Evolutionary conservation across 768 basidiomycete genomes (phyloP), one percentile per base, ranked within the genome.

Genomic region (Candolleomyces aberdarensis): DNA sequence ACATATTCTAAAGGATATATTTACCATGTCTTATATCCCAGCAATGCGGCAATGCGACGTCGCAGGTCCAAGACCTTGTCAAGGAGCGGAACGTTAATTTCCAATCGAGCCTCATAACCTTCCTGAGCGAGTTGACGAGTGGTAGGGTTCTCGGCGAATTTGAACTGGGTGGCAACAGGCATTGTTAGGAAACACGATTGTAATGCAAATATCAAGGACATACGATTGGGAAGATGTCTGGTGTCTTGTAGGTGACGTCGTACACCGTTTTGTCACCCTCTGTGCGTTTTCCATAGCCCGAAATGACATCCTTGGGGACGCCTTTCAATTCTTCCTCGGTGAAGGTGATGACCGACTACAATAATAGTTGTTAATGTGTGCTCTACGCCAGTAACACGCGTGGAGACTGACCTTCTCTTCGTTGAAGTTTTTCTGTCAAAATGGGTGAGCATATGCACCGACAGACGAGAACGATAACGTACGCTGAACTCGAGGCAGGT

Each of bases 241-340:
- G 90, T 0, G 89, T 90, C 75, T 91, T 92, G 80, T 82, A 91
- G 0, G 91, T 90, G 41, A 91, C 83, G 50, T 89, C 86, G 72
- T 85, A 90, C 10, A 87, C 71, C 57, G 83, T 87, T 53, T 80
- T 79, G 63, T 71, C 78, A 36, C 75, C 84, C 61, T 86, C 85
- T 0, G 78, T 82, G 48, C 83, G 84, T 68, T 88, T 89, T 29
- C 78, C 78, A 69, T 87, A 95, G 7, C 93, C 92, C 19, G 86
- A 87, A 22, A 94, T 69, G 20, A 94, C 91, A 66, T 92, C 91
- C 26, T 79, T 76, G 1, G 92, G 91, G 22, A 96, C 87, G 32
- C 93, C 93, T 57, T 87, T 85, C 47, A 95, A 80, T 67, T 94
- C 88, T 63, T 90, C 85, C 31, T 74, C 74, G 0, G 87, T 90